phyloP scores from a whole-genome alignment of 352 stramenopile genomes.

The Globisporangium acanthophoron region DNA sequence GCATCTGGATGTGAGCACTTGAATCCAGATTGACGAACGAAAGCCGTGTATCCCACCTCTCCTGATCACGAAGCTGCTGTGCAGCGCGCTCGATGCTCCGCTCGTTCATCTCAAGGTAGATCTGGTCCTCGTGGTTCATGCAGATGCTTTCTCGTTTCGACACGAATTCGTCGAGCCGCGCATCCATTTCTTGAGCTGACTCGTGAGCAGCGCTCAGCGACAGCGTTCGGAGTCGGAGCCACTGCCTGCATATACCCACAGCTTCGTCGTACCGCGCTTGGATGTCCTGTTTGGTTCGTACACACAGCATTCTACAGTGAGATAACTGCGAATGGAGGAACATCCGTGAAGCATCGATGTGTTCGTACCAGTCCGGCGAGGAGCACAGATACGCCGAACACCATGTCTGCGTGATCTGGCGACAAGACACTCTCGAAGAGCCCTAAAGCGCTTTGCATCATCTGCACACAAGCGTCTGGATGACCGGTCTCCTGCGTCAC shows the following conservation, averaged over 20 bases:
- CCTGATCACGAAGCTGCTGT: slow-evolving; percentile 18
- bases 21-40: neutral
- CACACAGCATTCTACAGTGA: neutral
- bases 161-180: slow-evolving; percentile 31
- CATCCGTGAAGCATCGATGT: neutral
- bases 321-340: neutral
- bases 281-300: slow-evolving; percentile 8
- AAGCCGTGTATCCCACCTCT: slow-evolving; percentile 17
- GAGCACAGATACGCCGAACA: slow-evolving; percentile 30
- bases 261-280: slow-evolving; percentile 22
- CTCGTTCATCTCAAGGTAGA: slow-evolving; percentile 19
- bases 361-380: slow-evolving; percentile 37
- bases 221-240: slow-evolving; percentile 12
- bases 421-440: slow-evolving; percentile 30
- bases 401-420: slow-evolving; percentile 40
- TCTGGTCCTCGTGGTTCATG: slow-evolving; percentile 27
- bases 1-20: neutral
- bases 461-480: slow-evolving; percentile 13
- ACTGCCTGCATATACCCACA: slow-evolving; percentile 18
- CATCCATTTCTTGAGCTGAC: slow-evolving; percentile 15
- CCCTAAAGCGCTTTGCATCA: slow-evolving; percentile 23
- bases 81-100: slow-evolving; percentile 16
- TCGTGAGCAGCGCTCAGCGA: slow-evolving; percentile 9
- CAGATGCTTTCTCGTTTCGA: slow-evolving; percentile 26
- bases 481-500: slow-evolving; percentile 22